These are phyloP conservation scores for Suillus brevipes DNA, from an alignment of 768 basidiomycete genomes.

Conservation along the genomic window DNA sequence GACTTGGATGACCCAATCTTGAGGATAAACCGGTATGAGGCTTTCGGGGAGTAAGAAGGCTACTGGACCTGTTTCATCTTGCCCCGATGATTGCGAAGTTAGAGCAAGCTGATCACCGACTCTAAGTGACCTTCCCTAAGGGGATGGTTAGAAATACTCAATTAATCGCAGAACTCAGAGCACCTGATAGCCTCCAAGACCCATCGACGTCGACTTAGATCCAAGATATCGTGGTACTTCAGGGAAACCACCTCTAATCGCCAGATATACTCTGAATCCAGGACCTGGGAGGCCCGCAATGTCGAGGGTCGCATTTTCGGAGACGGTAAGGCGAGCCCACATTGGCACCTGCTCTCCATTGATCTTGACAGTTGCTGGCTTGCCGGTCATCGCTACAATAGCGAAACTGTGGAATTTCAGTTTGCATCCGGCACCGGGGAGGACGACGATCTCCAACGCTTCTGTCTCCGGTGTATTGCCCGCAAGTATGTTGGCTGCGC, in stretches of 20 bases:
- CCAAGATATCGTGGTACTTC: slow-evolving; percentile 55
- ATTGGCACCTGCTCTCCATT: slow-evolving; percentile 39
- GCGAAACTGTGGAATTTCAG: slow-evolving; percentile 51
- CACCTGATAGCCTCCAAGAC: slow-evolving; percentile 61
- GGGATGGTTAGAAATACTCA: slow-evolving; percentile 10
- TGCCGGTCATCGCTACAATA: slow-evolving; percentile 59
- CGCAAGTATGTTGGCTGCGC: slow-evolving; percentile 56
- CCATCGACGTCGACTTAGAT: slow-evolving; percentile 66
- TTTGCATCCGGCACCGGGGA: slow-evolving; percentile 44
- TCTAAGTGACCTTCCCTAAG: slow-evolving; percentile 51
- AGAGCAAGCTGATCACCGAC: slow-evolving; percentile 53
- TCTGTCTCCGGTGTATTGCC: slow-evolving; percentile 53
- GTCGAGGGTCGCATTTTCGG: slow-evolving; percentile 42
- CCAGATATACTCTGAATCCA: slow-evolving; percentile 58
- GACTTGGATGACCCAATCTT: slow-evolving; percentile 52
- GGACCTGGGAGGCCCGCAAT: slow-evolving; percentile 31
- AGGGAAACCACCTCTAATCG: slow-evolving; percentile 61
- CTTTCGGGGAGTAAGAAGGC: slow-evolving; percentile 24
- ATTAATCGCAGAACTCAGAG: slow-evolving; percentile 6
- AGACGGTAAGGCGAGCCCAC: slow-evolving; percentile 53
- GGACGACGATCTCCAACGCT: slow-evolving; percentile 53
- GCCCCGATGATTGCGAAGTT: slow-evolving; percentile 22
- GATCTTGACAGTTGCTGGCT: slow-evolving; percentile 41
- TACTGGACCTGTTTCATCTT: slow-evolving; percentile 15
- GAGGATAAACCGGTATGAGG: slow-evolving; percentile 46